A percentile compares a stretch with the other conserved stretches of the same genome.
phyloP scores from a whole-genome alignment of 768 basidiomycete species.

The Amanita muscaria region DNA sequence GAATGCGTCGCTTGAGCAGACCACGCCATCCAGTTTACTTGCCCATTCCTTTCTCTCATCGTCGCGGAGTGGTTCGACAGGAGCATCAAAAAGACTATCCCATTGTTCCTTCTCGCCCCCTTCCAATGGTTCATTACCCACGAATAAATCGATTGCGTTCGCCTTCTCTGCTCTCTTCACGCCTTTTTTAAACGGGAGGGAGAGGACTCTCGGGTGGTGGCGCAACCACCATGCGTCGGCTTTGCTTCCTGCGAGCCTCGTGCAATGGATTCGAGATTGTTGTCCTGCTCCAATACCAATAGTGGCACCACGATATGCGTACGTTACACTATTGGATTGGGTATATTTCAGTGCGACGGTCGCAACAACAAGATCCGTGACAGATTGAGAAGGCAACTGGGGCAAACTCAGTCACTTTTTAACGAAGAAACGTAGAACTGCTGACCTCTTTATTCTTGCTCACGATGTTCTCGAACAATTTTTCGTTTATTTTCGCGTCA shows the following conservation, averaged over 20 bases:
- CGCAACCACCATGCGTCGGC: conserved; percentile 99
- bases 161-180: conserved; percentile 97
- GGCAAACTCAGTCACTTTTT: not conserved
- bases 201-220: conserved; percentile 89
- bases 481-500: conserved; percentile 74
- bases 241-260: conserved; percentile 92
- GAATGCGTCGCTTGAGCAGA: conserved; percentile 96
- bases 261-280: conserved; percentile 99
- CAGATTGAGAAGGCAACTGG: conserved; percentile 68
- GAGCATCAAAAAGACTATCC: conserved; percentile 77
- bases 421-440: conserved; percentile 2
- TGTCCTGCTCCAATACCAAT: conserved; percentile 97
- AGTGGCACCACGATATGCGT: conserved; percentile 85
- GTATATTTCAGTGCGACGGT: conserved; percentile 98
- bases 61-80: conserved; percentile 55
- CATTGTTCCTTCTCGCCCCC: conserved; percentile 86
- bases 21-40: conserved; percentile 68
- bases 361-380: conserved; percentile 92
- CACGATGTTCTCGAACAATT: conserved; percentile 82
- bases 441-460: conserved; percentile 79
- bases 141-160: conserved; percentile 96
- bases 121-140: conserved; percentile 81
- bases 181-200: conserved; percentile 93
- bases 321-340: conserved; percentile 97
- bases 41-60: conserved; percentile 74